Base-by-base conservation (phyloP, 1,139 yeast genomes). In the Geotrichum bryndzae region DNA sequence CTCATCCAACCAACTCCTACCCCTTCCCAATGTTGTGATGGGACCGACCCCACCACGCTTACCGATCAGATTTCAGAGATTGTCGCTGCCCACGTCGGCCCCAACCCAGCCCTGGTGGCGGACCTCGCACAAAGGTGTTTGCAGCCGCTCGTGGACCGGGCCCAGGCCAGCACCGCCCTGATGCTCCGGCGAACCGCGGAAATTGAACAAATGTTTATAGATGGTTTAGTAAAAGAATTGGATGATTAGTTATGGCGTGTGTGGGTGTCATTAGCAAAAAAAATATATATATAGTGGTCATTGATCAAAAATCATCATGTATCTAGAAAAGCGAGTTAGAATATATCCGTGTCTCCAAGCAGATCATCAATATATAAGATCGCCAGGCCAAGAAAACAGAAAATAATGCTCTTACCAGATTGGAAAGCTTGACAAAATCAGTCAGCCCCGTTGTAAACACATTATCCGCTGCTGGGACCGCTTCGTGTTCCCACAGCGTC, bases 401-500 rank as follows among this genome's bases (percentile, higher is more conserved):
- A 27, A 1, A 27, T 27, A 4, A 6, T 6, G 6, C 6, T 27
- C 70, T 61, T 63, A 69, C 70, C 29, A 64, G 57, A 38, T 64
- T 64, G 0, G 73, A 66, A 4, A 72, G 63, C 22, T 61, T 54
- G 11, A 64, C 60, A 72, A 69, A 69, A 38, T 69, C 73, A 25
- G 55, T 51, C 41, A 66, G 57, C 13, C 71, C 72, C n/a, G 64
- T 61, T 23, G 64, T 62, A 69, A 67, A 69, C 6, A 69, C 69
- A 53, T 56, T 62, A 3, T 33, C 54, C 3, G 50, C 27, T 25
- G 65, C 65, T 0, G 74, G 74, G 6, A 51, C 55, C 2, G 62
- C 57, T 55, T 71, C 73, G 41, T 72, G 74, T 29, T 68, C 71
- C 74, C 74, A 71, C 1, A 71, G 69, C 2, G 68, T 66, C 25